Evolutionary conservation across 2,329 filamentous ascomycete species (phyloP), one percentile per base, ranked within the genome.

Genomic region (Cordyceps pruinosa): DNA sequence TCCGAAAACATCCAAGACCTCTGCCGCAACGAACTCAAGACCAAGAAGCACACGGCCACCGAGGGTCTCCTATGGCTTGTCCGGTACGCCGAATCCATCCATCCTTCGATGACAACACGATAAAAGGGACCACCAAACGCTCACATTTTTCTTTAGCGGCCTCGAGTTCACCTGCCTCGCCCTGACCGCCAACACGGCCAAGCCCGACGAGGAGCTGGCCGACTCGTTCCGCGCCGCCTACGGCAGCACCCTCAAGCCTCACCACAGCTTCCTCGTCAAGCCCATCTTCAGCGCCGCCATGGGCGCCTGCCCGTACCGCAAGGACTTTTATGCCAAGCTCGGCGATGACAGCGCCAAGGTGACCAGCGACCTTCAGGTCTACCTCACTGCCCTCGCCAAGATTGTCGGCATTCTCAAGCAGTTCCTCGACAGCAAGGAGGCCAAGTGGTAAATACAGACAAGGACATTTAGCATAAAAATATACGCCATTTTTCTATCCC

Each of bases 261-360:
- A 96, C 78, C 94, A 99, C 80, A 85, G 81, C 69, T 91, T 96
- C 74, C 66, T 97, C 61, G 77, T 97, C 66, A 96, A 96, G 81
- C 90, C 90, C 60, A 81, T 97, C 69, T 97, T 97, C 82, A 88
- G 82, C 66, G 88, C 91, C 61, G 93, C 93, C 71, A 96, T 99
- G 91, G 83, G 84, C 65, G 92, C 91, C 19, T 93, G 89, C 64
- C 94, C 94, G 2, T 96, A 97, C 80, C 85, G 93, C 65, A 90
- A 89, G 71, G 89, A 93, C 73, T 97, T 99, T 71, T 97, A 97
- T 72, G 75, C 75, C 63, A 96, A 97, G 82, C 79, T 99, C 44
- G 91, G 89, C 37, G 76, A 78, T 21, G 82, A 89, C 68, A 73
- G 81, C 39, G 74, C 69, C 30, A 83, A 86, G 72, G 86, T 94